Percentiles rank a stretch among this genome's conserved stretches.
Conservation (phyloP, 352 stramenopile species). For the Phytophthora multivora region DNA sequence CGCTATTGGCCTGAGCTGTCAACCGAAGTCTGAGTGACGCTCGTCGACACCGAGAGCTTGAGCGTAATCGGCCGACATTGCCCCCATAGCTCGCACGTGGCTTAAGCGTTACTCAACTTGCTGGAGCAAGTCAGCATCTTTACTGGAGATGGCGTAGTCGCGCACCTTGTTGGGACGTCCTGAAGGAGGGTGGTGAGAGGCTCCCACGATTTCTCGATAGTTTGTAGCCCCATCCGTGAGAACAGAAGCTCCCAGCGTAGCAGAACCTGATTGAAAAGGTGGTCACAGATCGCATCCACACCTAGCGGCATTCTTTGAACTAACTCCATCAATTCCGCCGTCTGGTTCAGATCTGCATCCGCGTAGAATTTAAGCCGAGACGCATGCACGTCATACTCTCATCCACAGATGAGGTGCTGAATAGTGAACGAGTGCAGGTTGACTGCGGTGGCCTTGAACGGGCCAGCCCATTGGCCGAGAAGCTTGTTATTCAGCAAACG, state of each 20-base stretch:
- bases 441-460: conserved; percentile 17
- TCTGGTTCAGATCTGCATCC: conserved; percentile 6
- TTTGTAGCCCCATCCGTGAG: conserved; percentile 5
- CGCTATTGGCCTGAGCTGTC: background rate
- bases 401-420: conserved; percentile 8
- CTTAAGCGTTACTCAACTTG: conserved; percentile 2
- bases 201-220: conserved; percentile 10
- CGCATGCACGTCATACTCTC: conserved; percentile 16
- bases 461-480: conserved; percentile 15
- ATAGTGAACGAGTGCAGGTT: conserved; percentile 16
- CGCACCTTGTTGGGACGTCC: conserved; percentile 1
- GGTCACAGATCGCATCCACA: background rate
- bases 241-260: conserved; percentile 10
- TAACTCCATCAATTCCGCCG: conserved; percentile 8
- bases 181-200: background rate
- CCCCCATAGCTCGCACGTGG: conserved; percentile 4
- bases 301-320: conserved; percentile 15
- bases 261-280: background rate
- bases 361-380: conserved; percentile 20
- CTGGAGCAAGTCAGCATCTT: background rate
- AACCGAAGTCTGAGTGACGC: too few relatives aligned
- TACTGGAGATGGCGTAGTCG: background rate
- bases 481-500: conserved; percentile 21
- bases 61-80: background rate
- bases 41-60: background rate